Evolutionary conservation across 768 basidiomycete genomes (phyloP).

Genomic region (Collybia sp.): DNA sequence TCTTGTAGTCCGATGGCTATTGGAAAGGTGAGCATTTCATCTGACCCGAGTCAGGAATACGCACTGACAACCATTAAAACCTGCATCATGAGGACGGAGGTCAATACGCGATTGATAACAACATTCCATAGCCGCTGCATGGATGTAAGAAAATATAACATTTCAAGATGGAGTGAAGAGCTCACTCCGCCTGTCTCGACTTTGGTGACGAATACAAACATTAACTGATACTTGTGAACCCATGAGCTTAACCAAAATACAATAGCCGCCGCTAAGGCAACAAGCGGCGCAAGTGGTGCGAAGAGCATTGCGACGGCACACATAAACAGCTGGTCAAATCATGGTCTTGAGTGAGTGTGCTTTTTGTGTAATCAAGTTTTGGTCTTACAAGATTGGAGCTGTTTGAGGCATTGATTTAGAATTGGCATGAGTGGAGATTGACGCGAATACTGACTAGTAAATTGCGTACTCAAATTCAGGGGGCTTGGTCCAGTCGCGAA

Average conservation of each 20-base stretch:
- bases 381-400: slow-evolving; percentile 25
- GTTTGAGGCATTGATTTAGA: neutral
- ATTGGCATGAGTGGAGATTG: neutral
- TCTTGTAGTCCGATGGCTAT: slow-evolving; percentile 69
- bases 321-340: slow-evolving; percentile 58
- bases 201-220: slow-evolving; percentile 74
- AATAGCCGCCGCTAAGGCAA: slow-evolving; percentile 61
- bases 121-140: slow-evolving; percentile 74
- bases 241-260: slow-evolving; percentile 71
- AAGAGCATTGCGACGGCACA: slow-evolving; percentile 73
- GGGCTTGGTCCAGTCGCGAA: slow-evolving; percentile 74
- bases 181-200: slow-evolving; percentile 82
- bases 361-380: too few relatives aligned
- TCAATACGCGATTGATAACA: slow-evolving; percentile 69
- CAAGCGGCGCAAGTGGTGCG: slow-evolving; percentile 80
- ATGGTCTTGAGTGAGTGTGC: too few relatives aligned
- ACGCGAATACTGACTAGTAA: slow-evolving; percentile 49
- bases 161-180: slow-evolving; percentile 1
- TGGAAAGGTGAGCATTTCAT: slow-evolving; percentile 2
- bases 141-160: slow-evolving; percentile 4
- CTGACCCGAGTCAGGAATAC: slow-evolving; percentile 19
- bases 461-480: slow-evolving; percentile 72
- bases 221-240: slow-evolving; percentile 84
- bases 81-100: slow-evolving; percentile 72
- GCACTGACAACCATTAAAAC: slow-evolving; percentile 66